Percentiles rank a stretch among this genome's conserved stretches.
These are phyloP conservation scores for Podospora sp. DNA, from an alignment of 495 filamentous ascomycete genomes.

Conservation along the genomic window DNA sequence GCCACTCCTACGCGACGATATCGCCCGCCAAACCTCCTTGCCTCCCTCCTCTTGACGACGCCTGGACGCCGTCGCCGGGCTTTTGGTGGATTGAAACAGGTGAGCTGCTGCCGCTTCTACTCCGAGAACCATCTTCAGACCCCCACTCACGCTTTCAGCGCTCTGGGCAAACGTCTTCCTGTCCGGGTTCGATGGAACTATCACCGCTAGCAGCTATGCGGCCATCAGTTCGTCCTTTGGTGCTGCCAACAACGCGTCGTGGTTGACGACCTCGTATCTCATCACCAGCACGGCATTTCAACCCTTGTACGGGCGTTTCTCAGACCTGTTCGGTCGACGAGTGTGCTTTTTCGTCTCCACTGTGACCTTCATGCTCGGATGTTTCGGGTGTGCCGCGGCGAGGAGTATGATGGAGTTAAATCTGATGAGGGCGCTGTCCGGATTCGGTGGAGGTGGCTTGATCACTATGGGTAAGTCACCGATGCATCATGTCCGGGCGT, in stretches of 20 bases:
- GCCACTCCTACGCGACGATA: neutral
- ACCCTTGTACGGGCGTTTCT: conserved; percentile 7
- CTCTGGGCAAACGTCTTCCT: conserved; percentile 69
- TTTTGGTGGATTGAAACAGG: conserved; percentile 47
- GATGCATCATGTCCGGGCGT: neutral
- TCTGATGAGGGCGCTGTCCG: conserved; percentile 51
- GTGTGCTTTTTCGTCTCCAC: conserved; percentile 54
- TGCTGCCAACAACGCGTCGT: conserved; percentile 56
- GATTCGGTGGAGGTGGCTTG: conserved; percentile 61
- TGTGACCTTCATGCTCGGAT: conserved; percentile 49
- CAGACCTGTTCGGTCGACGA: conserved; percentile 37
- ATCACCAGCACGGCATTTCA: conserved; percentile 68
- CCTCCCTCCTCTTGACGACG: neutral
- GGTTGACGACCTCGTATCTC: conserved; percentile 74
- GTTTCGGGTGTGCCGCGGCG: conserved; percentile 51
- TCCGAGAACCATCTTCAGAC: neutral
- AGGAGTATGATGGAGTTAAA: conserved; percentile 45
- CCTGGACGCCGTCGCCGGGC: conserved; percentile 33
- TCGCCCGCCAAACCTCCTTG: neutral
- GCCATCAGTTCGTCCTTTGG: conserved; percentile 61
- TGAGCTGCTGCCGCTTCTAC: too few species aligned
- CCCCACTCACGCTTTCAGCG: conserved; percentile 35
- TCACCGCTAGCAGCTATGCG: conserved; percentile 67
- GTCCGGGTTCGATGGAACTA: conserved; percentile 65
- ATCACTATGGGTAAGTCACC: conserved; percentile 60